phyloP scores from a whole-genome alignment of 2,329 filamentous ascomycete species.

The Lasiodiplodia gonubiensis region DNA sequence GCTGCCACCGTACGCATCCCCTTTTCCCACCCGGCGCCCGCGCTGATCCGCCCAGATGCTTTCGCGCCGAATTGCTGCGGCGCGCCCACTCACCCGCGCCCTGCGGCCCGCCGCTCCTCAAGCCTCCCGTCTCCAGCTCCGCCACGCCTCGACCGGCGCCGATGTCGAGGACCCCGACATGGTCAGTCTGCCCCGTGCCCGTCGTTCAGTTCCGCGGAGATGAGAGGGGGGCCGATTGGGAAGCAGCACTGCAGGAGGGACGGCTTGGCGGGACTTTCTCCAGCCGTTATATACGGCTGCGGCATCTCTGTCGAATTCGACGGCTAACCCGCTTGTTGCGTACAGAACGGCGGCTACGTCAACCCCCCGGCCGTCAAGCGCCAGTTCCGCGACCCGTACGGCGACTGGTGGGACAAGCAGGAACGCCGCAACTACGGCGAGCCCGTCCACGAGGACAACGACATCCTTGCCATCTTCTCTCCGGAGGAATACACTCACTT shows the following conservation, averaged over 20 bases:
- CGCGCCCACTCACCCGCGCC: conserved; percentile 48
- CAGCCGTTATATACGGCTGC: background rate
- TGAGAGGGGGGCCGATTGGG: background rate
- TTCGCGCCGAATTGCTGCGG: conserved; percentile 48
- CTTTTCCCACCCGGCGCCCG: no score
- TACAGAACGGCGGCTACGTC: conserved; percentile 81
- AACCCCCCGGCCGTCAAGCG: conserved; percentile 83
- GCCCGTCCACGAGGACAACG: conserved; percentile 95
- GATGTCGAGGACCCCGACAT: conserved; percentile 69
- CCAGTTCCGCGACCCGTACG: conserved; percentile 90
- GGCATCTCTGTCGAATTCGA: background rate
- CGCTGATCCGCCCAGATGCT: conserved; percentile 44
- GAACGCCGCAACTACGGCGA: conserved; percentile 97
- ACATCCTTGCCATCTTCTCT: conserved; percentile 87
- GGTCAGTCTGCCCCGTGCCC: conserved; percentile 55
- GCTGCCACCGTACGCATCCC: conserved; percentile 13
- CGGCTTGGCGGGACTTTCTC: conserved; percentile 6
- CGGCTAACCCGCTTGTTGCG: conserved; percentile 24
- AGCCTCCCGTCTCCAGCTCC: conserved; percentile 44
- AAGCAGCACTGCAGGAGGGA: background rate
- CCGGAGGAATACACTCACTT: conserved; percentile 88
- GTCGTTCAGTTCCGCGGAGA: background rate
- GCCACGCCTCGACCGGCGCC: conserved; percentile 43
- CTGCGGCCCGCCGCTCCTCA: conserved; percentile 40
- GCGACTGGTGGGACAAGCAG: conserved; percentile 96